These are phyloP conservation scores for Rhodosporidiobolus odoratus DNA, from an alignment of 768 basidiomycete genomes.

Conservation along the genomic window DNA sequence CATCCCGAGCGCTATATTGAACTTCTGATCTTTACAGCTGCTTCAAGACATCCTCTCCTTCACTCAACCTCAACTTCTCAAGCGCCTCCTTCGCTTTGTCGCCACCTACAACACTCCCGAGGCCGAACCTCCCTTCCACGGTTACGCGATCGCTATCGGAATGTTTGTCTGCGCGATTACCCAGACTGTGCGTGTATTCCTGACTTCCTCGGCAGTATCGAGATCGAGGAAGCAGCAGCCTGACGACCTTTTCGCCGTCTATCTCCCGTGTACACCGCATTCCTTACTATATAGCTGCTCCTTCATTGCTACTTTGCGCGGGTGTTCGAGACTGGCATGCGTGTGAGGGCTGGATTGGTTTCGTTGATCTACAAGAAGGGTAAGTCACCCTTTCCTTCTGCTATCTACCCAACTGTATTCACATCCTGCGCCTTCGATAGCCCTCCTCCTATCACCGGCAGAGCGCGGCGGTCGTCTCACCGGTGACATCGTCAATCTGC, in stretches of 20 bases:
- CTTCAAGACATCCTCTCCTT: constrained; percentile 73
- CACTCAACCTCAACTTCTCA: constrained; percentile 78
- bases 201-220: too few relatives aligned
- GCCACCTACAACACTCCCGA: constrained; percentile 59
- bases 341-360: constrained; percentile 83
- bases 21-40: background rate
- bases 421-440: background rate
- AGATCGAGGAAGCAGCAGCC: background rate
- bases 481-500: constrained; percentile 90
- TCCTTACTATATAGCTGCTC: constrained; percentile 21
- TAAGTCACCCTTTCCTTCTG: background rate
- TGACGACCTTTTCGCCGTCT: constrained; percentile 1
- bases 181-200: constrained; percentile 59
- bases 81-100: constrained; percentile 73
- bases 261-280: too few relatives aligned
- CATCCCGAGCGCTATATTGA: background rate
- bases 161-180: constrained; percentile 78
- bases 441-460: constrained; percentile 73
- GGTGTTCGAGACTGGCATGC: constrained; percentile 60
- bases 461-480: constrained; percentile 68
- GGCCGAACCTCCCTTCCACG: constrained; percentile 55
- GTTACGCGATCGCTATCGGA: constrained; percentile 65
- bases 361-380: constrained; percentile 37
- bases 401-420: too few relatives aligned
- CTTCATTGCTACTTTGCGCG: constrained; percentile 44